Evolutionary conservation across 176 grass and related monocot genomes (phyloP), one percentile per base, ranked within the genome.

Genomic region (Pontederia crassipes): DNA sequence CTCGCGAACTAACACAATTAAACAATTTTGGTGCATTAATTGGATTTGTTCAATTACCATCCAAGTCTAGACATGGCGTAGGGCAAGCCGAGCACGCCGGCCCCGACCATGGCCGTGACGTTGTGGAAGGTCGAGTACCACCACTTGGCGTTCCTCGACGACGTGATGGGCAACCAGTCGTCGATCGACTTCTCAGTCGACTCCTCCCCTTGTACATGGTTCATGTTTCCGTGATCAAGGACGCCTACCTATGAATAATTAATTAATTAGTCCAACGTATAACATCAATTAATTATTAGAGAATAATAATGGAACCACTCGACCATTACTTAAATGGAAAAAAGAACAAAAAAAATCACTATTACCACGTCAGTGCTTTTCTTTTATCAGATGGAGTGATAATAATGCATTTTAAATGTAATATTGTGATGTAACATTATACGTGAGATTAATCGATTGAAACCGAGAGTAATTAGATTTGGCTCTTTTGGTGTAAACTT

Each of bases 41-140:
- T 27, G 1, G 2, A 5, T 26, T 27, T 57, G 9, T 20, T 14
- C 46, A 27, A 77, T 4, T 64, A 89, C 86, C 90, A 95, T 46
- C 90, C 90, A 6, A 95, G 86, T 69, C 90, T 75, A 2, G 90
- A 90, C 90, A 90, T 87, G 72, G 90, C 83, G 50, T 59, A 90
- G 13, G 90, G 90, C 10, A 95, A 82, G 58, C 86, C 77, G 74
- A 95, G 86, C 24, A 95, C 90, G 5, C 90, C 90, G 8, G 90
- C 90, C 2, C 90, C 90, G 0, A 95, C 90, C 90, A 95, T 95
- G 80, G 90, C 90, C 0, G 90, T 95, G 74, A 95, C 90, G 77
- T 95, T 95, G 83, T 95, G 90, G 77, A 90, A 95, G 47, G 86
- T 72, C 0, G 90, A 84, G 65, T 95, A 95, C 90, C 90, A 95